Base-by-base conservation (phyloP, 2,329 filamentous ascomycete species). In the Colletotrichum lini region DNA sequence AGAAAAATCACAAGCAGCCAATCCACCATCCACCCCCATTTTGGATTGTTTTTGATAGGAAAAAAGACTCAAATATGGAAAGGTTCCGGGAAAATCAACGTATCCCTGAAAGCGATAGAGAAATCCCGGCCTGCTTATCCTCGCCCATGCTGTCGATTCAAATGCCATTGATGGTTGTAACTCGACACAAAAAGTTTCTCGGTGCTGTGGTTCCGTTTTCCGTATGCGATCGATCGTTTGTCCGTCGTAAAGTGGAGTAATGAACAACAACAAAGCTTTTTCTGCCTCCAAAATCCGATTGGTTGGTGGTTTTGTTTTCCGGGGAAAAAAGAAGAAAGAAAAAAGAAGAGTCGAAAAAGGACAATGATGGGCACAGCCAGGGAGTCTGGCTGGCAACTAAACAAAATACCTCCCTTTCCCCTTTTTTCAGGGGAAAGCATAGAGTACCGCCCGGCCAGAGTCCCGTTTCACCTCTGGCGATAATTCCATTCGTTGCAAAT, bases 401-500 rank as follows among this genome's bases (percentile, higher is more conserved):
- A 69, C 67, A 44, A 47, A 52, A 21, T 54, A 45, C 65, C 52
- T 58, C 50, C 59, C 21, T 40, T 57, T 50, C 57, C 62, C 23
- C 30, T 23, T 57, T 30, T 23, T 57, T 18, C 44, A 42, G 42
- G 53, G 38, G 62, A 40, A 23, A 30, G n/a, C 23, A 38, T 38
- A 59, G 58, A 38, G 42, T 68, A 50, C 60, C 65, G 54, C 57
- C 59, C 62, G 44, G 62, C 70, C 49, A 73, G 73, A 72, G 73
- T 74, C 58, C 73, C 61, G 73, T 74, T 73, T 67, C 63, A 58
- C 73, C 72, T 73, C 72, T 72, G 58, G 61, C 69, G 54, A n/a
- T 62, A 63, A 67, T 54, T 42, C 45, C 52, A 49, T 61, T 67
- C 58, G 63, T 73, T 49, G 62, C 62, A 73, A 56, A 56, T 49